Conservation (phyloP, 352 stramenopile species). For the Globisporangium lucens region DNA sequence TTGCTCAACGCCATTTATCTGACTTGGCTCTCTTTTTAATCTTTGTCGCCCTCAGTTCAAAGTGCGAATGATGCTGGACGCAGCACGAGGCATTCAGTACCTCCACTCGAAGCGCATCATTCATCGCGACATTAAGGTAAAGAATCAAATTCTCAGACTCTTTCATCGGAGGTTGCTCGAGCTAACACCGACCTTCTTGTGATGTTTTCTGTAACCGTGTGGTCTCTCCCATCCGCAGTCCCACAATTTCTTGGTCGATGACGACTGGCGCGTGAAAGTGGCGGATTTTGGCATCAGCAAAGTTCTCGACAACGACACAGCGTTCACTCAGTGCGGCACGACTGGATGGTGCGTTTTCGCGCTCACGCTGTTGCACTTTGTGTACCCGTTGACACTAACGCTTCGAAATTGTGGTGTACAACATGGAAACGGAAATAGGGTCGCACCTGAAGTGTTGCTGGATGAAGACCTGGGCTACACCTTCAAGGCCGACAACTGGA, state of each 20-base stretch:
- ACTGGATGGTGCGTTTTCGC: conserved; percentile 68
- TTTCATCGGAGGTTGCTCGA: background rate
- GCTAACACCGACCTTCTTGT: background rate
- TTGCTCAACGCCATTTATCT: background rate
- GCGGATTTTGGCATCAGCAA: conserved; percentile 90
- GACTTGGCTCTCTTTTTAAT: background rate
- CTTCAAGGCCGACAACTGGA: conserved; percentile 90
- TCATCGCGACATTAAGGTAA: conserved; percentile 88
- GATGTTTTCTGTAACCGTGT: background rate
- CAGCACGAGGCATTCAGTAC: conserved; percentile 85
- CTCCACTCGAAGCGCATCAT: conserved; percentile 87
- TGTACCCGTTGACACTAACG: background rate
- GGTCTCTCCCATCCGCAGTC: conserved; percentile 34
- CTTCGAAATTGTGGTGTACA: background rate
- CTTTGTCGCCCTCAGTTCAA: conserved; percentile 57
- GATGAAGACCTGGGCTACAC: conserved; percentile 88
- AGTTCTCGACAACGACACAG: conserved; percentile 79
- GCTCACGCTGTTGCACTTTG: background rate
- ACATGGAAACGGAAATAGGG: conserved; percentile 34
- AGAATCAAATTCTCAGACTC: background rate
- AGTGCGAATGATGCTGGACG: conserved; percentile 89
- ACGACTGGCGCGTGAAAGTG: conserved; percentile 88
- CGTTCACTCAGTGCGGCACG: conserved; percentile 85
- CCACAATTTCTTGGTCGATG: conserved; percentile 89
- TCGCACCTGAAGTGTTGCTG: conserved; percentile 84